phyloP scores from a whole-genome alignment of 2,329 filamentous ascomycete species.

The Ilyonectria destructans region DNA sequence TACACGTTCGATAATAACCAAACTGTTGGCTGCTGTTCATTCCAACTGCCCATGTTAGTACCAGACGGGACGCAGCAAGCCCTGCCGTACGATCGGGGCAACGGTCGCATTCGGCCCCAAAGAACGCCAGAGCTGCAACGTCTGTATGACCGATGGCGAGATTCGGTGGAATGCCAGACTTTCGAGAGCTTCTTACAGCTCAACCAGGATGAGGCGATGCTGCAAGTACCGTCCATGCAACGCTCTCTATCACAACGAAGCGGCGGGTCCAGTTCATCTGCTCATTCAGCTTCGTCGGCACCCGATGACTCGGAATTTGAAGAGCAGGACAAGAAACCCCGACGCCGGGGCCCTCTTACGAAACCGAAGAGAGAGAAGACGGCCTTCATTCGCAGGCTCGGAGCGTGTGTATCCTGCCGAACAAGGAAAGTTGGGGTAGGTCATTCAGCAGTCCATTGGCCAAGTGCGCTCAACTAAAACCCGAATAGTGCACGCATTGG shows the following conservation, averaged over 20 bases:
- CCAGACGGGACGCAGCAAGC: background rate
- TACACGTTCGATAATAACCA: background rate
- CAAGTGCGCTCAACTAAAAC: background rate
- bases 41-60: slow-evolving; percentile 10
- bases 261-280: slow-evolving; percentile 14
- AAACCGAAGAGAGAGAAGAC: slow-evolving; percentile 30
- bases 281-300: slow-evolving; percentile 7
- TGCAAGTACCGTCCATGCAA: slow-evolving; percentile 17
- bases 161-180: slow-evolving; percentile 20
- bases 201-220: background rate
- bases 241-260: slow-evolving; percentile 20
- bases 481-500: slow-evolving; percentile 29
- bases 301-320: slow-evolving; percentile 13
- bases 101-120: slow-evolving; percentile 10
- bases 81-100: background rate
- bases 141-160: slow-evolving; percentile 34
- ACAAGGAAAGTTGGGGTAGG: slow-evolving; percentile 26
- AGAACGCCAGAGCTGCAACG: slow-evolving; percentile 32
- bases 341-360: slow-evolving; percentile 26
- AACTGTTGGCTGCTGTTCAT: background rate
- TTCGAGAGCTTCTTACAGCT: slow-evolving; percentile 12
- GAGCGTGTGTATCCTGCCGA: slow-evolving; percentile 25
- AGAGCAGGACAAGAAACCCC: slow-evolving; percentile 11
- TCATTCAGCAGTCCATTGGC: background rate
- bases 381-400: slow-evolving; percentile 30